Evolutionary conservation across 163 green algal species (phyloP).

Genomic region (Chloroidium sp.): DNA sequence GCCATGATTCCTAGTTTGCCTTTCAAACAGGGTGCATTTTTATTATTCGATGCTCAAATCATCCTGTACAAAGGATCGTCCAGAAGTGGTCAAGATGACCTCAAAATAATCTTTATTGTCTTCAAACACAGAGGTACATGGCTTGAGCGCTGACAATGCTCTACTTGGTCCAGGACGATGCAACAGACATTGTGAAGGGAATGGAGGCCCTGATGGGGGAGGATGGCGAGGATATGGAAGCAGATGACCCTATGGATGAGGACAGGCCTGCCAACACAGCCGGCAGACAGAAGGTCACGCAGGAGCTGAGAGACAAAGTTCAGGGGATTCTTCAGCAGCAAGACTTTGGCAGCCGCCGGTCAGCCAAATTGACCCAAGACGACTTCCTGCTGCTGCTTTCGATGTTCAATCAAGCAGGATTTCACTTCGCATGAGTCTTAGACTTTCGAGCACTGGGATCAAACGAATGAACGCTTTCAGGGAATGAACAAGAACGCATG

Average conservation of each 20-base stretch:
- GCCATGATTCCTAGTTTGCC: no score
- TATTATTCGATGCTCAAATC: no score
- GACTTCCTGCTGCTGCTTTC: conserved; percentile 79
- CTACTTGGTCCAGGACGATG: background rate
- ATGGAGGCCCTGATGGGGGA: conserved; percentile 14
- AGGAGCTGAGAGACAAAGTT: conserved; percentile 50
- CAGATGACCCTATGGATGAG: conserved; percentile 8
- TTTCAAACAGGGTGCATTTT: no score
- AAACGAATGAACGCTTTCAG: no score
- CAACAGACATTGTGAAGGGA: background rate
- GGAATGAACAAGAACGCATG: no score
- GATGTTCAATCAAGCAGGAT: conserved; percentile 71
- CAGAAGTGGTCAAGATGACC: no score
- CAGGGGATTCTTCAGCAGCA: conserved; percentile 50
- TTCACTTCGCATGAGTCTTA: conserved; percentile 66
- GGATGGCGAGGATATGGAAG: conserved; percentile 8
- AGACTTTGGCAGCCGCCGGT: conserved; percentile 53
- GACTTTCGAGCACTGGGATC: no score
- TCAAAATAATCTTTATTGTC: no score
- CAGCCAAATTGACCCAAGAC: conserved; percentile 80
- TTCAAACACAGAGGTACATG: no score
- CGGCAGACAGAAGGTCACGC: conserved; percentile 23
- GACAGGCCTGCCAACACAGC: conserved; percentile 10
- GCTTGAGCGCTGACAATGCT: no score
- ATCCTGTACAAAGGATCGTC: no score